Evolutionary conservation across 2,329 filamentous ascomycete genomes (phyloP).

Genomic region (Cladosporium sp.): DNA sequence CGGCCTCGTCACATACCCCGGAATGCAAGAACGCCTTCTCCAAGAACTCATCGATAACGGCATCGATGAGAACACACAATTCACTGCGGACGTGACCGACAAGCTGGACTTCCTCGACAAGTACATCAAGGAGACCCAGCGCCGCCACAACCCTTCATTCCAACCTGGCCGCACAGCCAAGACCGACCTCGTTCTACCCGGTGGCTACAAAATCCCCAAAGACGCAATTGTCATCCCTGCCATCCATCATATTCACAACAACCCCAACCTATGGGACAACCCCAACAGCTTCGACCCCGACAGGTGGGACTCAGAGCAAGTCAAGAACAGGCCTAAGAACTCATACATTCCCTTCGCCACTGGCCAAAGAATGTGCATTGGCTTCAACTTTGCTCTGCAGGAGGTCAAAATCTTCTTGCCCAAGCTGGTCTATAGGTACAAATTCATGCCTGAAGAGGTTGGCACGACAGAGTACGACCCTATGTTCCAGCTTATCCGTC

Average conservation of each 20-base stretch:
- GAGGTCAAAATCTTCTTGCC: constrained; percentile 58
- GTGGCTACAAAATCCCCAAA: constrained; percentile 54
- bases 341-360: constrained; percentile 58
- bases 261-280: constrained; percentile 55
- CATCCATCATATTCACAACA: constrained; percentile 45
- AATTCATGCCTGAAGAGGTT: constrained; percentile 50
- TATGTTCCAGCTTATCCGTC: constrained; percentile 55
- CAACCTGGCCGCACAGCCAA: constrained; percentile 57
- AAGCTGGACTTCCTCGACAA: constrained; percentile 52
- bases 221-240: constrained; percentile 53
- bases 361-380: constrained; percentile 57
- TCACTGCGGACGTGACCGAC: constrained; percentile 35
- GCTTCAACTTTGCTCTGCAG: constrained; percentile 61
- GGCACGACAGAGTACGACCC: constrained; percentile 50
- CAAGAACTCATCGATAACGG: constrained; percentile 51
- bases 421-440: constrained; percentile 57
- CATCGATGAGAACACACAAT: constrained; percentile 32
- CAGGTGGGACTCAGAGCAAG: constrained; percentile 53
- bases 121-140: constrained; percentile 58
- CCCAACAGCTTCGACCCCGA: constrained; percentile 57
- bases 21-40: constrained; percentile 54
- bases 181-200: constrained; percentile 54
- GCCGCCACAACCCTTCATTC: constrained; percentile 56
- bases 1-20: constrained; percentile 49
- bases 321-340: constrained; percentile 49